Conservation (phyloP, 2,329 filamentous ascomycete species). For the Aspergillus unguis region DNA sequence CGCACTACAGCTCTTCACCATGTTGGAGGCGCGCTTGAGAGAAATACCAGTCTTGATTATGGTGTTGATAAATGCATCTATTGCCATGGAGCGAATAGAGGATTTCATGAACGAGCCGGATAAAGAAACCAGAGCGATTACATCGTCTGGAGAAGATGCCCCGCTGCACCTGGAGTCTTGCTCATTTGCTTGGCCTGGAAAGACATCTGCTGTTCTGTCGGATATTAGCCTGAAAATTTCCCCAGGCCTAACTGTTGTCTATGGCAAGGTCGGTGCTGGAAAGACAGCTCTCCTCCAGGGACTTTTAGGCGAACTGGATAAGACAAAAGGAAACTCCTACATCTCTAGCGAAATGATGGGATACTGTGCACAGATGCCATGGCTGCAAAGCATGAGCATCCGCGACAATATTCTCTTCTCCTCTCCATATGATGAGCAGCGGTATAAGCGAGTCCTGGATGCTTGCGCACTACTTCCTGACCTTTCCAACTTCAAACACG, state of each 20-base stretch:
- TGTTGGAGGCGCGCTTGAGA: conserved; percentile 70
- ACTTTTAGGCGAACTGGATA: conserved; percentile 58
- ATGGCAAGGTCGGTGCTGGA: conserved; percentile 62
- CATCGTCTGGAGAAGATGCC: conserved; percentile 25
- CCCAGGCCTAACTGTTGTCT: conserved; percentile 57
- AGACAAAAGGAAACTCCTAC: conserved; percentile 48
- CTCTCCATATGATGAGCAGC: conserved; percentile 63
- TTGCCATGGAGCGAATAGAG: conserved; percentile 78
- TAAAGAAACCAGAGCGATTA: conserved; percentile 62
- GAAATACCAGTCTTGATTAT: conserved; percentile 74
- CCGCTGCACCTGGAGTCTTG: conserved; percentile 54
- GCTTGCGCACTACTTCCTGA: conserved; percentile 61
- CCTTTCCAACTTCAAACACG: conserved; percentile 60
- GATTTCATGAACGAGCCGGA: conserved; percentile 83
- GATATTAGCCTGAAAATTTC: conserved; percentile 55
- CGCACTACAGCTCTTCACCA: conserved; percentile 73
- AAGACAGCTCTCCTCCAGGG: conserved; percentile 62
- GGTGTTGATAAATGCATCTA: conserved; percentile 73
- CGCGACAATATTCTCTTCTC: conserved; percentile 66
- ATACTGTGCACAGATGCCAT: conserved; percentile 64
- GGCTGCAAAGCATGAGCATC: conserved; percentile 68
- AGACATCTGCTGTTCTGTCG: conserved; percentile 53
- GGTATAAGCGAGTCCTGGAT: conserved; percentile 67
- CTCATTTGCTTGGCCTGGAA: conserved; percentile 77
- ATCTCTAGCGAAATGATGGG: conserved; percentile 57